These are phyloP conservation scores for Cavenderia fasciculata DNA, from an alignment of 78 protist species.

Conservation along the genomic window DNA sequence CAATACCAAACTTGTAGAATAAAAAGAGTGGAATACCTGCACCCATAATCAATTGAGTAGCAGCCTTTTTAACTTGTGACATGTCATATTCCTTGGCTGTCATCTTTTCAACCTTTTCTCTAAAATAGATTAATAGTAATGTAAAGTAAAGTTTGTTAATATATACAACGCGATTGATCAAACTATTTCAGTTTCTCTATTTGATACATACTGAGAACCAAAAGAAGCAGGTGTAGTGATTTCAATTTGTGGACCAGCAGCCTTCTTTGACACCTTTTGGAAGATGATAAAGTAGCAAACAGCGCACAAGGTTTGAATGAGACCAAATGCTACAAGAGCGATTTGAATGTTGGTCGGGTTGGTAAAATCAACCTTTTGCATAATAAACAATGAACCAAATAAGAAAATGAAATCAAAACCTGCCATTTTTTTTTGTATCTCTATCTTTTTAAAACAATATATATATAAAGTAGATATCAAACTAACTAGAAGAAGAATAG, in stretches of 20 bases:
- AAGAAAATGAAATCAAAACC: not conserved
- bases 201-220: constrained; percentile 6
- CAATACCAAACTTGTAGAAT: constrained; percentile 24
- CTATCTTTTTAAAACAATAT: too few species aligned
- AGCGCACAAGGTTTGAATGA: not conserved
- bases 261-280: not conserved
- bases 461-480: too few species aligned
- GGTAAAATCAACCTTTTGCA: constrained; percentile 59
- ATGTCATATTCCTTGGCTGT: constrained; percentile 42
- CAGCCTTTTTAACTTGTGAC: constrained; percentile 12
- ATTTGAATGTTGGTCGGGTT: constrained; percentile 6
- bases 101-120: constrained; percentile 5
- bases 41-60: constrained; percentile 5
- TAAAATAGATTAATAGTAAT: not conserved
- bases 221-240: constrained; percentile 21
- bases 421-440: too few species aligned
- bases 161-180: too few species aligned
- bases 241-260: not conserved
- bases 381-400: constrained; percentile 42
- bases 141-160: too few species aligned
- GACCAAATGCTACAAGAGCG: constrained; percentile 24
- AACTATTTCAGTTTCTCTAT: too few species aligned
- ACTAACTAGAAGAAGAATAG: too few species aligned
- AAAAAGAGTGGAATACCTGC: constrained; percentile 32
- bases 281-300: not conserved